phyloP scores from a whole-genome alignment of 768 basidiomycete genomes.

The Terana coerulea region DNA sequence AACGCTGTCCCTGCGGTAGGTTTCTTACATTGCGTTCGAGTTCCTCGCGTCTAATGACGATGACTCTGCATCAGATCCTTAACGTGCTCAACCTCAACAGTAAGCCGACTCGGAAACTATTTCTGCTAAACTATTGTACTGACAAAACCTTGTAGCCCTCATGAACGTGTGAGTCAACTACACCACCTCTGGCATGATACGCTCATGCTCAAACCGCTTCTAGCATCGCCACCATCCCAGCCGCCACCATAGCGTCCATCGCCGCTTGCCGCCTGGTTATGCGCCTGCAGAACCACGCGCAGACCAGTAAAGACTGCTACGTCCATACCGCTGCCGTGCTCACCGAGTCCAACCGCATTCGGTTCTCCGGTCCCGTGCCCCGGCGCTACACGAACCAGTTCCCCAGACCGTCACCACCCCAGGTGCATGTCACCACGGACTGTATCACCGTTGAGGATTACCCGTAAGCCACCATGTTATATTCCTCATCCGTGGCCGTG shows the following conservation, averaged over 20 bases:
- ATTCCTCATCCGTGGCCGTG: too few species aligned
- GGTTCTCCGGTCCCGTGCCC: neutral
- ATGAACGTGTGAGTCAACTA: constrained; percentile 56
- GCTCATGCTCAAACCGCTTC: neutral
- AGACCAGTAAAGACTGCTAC: constrained; percentile 26
- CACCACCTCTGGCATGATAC: neutral
- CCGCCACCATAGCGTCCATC: constrained; percentile 66
- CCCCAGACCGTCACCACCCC: constrained; percentile 31
- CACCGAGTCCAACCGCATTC: neutral
- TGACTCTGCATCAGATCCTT: constrained; percentile 37
- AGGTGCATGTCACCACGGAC: constrained; percentile 56
- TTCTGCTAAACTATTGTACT: constrained; percentile 6
- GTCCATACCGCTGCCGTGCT: constrained; percentile 18
- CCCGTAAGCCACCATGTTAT: constrained; percentile 12
- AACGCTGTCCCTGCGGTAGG: constrained; percentile 68
- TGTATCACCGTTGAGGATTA: constrained; percentile 59
- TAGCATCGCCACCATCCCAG: constrained; percentile 39
- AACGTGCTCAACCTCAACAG: constrained; percentile 58
- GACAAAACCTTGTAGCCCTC: constrained; percentile 36
- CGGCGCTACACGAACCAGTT: neutral
- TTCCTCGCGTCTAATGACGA: neutral
- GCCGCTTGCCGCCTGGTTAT: constrained; percentile 70
- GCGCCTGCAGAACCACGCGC: constrained; percentile 54
- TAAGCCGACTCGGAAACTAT: constrained; percentile 19
- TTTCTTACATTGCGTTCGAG: neutral